These are phyloP conservation scores for Fusarium paranaense DNA, from an alignment of 2,329 filamentous ascomycete species.

Conservation along the genomic window DNA sequence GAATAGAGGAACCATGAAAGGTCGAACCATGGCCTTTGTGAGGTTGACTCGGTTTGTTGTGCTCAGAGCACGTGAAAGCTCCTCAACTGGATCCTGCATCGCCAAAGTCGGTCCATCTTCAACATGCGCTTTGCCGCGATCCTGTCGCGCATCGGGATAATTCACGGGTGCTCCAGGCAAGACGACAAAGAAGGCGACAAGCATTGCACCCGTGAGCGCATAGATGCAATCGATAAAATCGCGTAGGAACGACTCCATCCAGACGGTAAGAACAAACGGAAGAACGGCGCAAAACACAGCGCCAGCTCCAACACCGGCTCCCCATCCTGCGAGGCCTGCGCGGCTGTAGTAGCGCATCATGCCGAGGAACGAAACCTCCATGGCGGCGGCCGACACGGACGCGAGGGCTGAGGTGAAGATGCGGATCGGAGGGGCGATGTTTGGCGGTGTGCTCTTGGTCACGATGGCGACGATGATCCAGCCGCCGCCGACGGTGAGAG, in stretches of 20 bases:
- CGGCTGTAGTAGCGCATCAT: conserved; percentile 46
- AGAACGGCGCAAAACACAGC: conserved; percentile 43
- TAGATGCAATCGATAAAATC: conserved; percentile 44
- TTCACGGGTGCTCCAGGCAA: conserved; percentile 43
- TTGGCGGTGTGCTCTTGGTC: conserved; percentile 46
- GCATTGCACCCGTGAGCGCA: conserved; percentile 41
- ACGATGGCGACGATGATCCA: conserved; percentile 47
- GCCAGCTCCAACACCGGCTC: conserved; percentile 48
- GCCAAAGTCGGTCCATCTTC: conserved; percentile 51
- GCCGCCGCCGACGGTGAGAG: conserved; percentile 39
- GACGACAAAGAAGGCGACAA: conserved; percentile 46
- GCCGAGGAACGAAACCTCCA: conserved; percentile 49
- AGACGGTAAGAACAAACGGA: conserved; percentile 46
- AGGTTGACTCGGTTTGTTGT: conserved; percentile 29
- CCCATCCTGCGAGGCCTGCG: conserved; percentile 51
- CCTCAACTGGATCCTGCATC: conserved; percentile 49
- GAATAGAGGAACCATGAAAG: conserved; percentile 45
- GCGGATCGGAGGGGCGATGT: conserved; percentile 47
- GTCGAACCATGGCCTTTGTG: conserved; percentile 24
- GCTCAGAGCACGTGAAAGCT: conserved; percentile 27
- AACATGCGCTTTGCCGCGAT: conserved; percentile 19
- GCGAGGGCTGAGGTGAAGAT: conserved; percentile 46
- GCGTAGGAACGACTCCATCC: conserved; percentile 44
- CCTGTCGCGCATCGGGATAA: conserved; percentile 26
- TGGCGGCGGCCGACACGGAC: conserved; percentile 44